Percentiles rank a stretch among this genome's conserved stretches.
Conservation (phyloP, 148 eudicot species). For the Rhododendron williamsianum region DNA sequence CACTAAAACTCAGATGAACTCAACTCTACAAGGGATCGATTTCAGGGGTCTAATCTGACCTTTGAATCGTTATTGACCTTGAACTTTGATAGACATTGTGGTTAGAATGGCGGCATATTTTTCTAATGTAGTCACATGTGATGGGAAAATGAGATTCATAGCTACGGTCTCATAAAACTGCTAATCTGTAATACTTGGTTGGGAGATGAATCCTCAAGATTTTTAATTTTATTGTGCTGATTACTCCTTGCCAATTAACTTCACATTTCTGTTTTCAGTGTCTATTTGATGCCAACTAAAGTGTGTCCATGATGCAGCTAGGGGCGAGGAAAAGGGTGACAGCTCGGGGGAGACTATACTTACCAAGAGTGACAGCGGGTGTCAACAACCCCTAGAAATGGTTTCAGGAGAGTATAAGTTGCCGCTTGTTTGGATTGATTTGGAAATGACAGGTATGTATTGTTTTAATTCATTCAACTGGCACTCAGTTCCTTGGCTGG, state of each 20-base stretch:
- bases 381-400: conserved; percentile 20
- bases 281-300: background rate
- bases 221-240: background rate
- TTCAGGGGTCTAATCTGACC: background rate
- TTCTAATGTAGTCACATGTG: background rate
- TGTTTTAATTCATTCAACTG: background rate
- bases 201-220: background rate
- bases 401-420: conserved; percentile 29
- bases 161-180: background rate
- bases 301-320: conserved; percentile 29
- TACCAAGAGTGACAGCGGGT: conserved; percentile 27
- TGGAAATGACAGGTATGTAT: conserved; percentile 79
- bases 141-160: background rate
- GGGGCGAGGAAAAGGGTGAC: conserved; percentile 25
- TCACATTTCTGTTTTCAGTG: conserved; percentile 2
- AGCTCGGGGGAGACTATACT: conserved; percentile 20
- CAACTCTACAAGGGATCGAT: background rate
- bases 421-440: conserved; percentile 91
- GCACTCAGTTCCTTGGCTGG: background rate
- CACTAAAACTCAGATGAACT: background rate
- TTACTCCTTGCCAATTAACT: background rate
- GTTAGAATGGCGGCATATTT: background rate
- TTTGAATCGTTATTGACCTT: background rate
- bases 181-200: background rate
- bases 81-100: background rate